Base-by-base conservation (phyloP, 371 early-diverging fungal genomes). In the Rhizomucor miehei region DNA sequence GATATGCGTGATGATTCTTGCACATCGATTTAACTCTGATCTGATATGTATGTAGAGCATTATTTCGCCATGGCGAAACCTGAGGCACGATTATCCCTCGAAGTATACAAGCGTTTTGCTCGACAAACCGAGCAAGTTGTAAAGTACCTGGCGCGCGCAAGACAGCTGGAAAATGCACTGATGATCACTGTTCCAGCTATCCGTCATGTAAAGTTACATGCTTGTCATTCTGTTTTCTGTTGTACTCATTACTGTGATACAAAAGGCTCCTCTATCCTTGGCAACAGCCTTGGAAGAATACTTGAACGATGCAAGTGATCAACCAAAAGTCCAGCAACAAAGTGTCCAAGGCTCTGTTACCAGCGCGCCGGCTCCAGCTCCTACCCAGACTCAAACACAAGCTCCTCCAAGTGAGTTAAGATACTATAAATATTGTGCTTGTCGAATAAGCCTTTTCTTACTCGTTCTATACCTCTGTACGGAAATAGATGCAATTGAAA, bases 31-130 rank as follows among this genome's bases (percentile, higher is more conserved):
- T 12, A 34, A 23, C n/a, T n/a, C n/a, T n/a, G n/a, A n/a, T n/a
- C n/a, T n/a, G 12, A 23, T 13, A 16, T n/a, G 4, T 53, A 24
- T 24, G 10, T 29, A 82, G 86, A 89, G 51, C 80, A 85, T 51
- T 97, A 88, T 61, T 93, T 95, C 79, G 90, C 89, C 38, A 86
- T 97, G 89, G 62, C 71, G 14, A 86, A 88, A 50, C 56, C 77
- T 4, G 87, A 94, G 51, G 94, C 94, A 23, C 67, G 71, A 37
- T 65, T 76, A 19, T 83, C 93, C 3, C 64, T 97, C 25, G 80
- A 86, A 44, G 82, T 95, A 35, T 97, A 97, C 78, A 93, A 92
- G 57, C 77, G 69, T 10, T 97, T 94, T 71, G 87, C 90, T 14
- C 79, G 79, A 57, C 89, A 93, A 51, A 90, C 94, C 0, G 84